phyloP scores from a whole-genome alignment of 75 land plant species.

The Chamaecyparis obtusa region DNA sequence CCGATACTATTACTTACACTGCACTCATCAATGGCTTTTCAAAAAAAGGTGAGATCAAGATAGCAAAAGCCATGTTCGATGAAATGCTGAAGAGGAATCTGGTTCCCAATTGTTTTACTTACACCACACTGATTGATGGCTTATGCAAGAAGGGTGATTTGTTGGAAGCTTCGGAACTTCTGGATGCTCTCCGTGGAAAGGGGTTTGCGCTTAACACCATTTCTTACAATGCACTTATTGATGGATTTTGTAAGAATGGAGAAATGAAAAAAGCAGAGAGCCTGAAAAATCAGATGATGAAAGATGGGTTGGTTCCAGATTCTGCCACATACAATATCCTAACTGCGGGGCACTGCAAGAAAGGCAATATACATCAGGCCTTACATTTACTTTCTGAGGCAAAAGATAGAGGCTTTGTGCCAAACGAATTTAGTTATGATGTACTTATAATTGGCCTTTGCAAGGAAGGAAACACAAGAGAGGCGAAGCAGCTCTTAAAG shows the following conservation, averaged over 20 bases:
- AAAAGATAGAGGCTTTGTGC: constrained; percentile 12
- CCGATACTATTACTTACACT: constrained; percentile 57
- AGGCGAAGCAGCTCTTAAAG: constrained; percentile 33
- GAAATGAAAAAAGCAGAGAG: constrained; percentile 32
- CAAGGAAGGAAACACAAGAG: constrained; percentile 23
- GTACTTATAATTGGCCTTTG: constrained; percentile 46
- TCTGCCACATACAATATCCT: constrained; percentile 37
- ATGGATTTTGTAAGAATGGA: constrained; percentile 46
- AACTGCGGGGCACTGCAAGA: constrained; percentile 51
- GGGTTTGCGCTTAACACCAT: constrained; percentile 37
- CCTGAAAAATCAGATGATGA: constrained; percentile 43
- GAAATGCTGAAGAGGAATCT: constrained; percentile 49
- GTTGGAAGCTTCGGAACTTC: constrained; percentile 47
- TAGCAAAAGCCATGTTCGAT: constrained; percentile 40
- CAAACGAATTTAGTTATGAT: constrained; percentile 43
- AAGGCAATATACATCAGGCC: constrained; percentile 42
- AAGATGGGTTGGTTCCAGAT: constrained; percentile 30
- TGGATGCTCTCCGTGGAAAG: constrained; percentile 42
- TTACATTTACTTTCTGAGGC: constrained; percentile 24
- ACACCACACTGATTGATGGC: constrained; percentile 55
- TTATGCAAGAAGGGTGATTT: constrained; percentile 40
- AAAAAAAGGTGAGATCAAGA: constrained; percentile 38
- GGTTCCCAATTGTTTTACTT: constrained; percentile 47
- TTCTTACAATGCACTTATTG: constrained; percentile 50
- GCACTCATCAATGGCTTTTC: constrained; percentile 50